Evolutionary conservation across 1,139 yeast genomes (phyloP).

Genomic region (Suhomyces ambrosiae): DNA sequence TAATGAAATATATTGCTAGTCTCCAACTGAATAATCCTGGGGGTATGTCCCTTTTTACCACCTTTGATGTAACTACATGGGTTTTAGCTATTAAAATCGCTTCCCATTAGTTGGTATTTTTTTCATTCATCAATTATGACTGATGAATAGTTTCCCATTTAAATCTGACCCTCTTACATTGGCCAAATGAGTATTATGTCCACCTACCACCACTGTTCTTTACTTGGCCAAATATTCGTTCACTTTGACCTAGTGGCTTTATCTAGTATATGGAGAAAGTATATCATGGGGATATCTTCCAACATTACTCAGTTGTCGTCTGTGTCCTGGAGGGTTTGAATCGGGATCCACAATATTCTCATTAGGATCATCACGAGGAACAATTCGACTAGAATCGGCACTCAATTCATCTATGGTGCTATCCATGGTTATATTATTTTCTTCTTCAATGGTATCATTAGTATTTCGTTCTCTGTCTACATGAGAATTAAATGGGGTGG

Average conservation of each 20-base stretch:
- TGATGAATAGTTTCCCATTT: no score
- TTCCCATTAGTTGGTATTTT: no score
- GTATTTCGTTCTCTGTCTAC: constrained; percentile 4
- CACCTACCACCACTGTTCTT: no score
- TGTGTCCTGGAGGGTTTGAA: constrained; percentile 16
- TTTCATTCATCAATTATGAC: no score
- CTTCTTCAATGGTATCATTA: constrained; percentile 16
- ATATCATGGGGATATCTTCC: constrained; percentile 24
- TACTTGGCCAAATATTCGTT: no score
- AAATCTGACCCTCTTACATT: no score
- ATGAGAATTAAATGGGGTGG: constrained; percentile 10
- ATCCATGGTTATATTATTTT: constrained; percentile 18
- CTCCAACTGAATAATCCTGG: no score
- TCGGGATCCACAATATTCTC: constrained; percentile 13
- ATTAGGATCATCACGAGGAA: constrained; percentile 12
- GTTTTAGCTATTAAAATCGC: background rate
- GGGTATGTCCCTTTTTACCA: no score
- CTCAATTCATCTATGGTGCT: constrained; percentile 15
- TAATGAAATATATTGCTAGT: background rate
- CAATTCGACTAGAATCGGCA: constrained; percentile 10
- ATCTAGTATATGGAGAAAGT: constrained; percentile 16
- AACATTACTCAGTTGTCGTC: constrained; percentile 19
- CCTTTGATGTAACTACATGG: background rate
- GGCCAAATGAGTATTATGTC: no score
- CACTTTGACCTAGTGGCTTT: no score